phyloP scores from a whole-genome alignment of 2,329 filamentous ascomycete species.

The Alternaria sp. region DNA sequence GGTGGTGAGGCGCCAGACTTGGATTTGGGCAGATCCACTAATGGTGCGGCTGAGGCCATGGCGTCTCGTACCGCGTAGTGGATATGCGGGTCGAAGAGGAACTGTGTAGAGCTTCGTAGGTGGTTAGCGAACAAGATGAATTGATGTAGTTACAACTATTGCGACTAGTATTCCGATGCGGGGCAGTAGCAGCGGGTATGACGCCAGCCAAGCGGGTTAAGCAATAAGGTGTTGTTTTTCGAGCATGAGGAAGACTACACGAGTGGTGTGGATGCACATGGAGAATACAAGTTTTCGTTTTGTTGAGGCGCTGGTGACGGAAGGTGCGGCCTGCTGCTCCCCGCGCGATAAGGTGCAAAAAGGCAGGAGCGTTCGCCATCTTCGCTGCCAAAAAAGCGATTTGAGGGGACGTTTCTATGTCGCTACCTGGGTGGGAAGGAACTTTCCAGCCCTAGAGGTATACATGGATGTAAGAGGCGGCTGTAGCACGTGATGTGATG shows the following conservation, averaged over 20 bases:
- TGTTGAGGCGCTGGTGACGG: slow-evolving; percentile 16
- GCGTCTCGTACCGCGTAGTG: slow-evolving; percentile 10
- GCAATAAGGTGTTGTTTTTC: neutral
- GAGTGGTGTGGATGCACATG: neutral
- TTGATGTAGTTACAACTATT: neutral
- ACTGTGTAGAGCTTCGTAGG: neutral
- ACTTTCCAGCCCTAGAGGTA: neutral
- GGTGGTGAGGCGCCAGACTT: slow-evolving; percentile 22
- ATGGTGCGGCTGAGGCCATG: slow-evolving; percentile 42
- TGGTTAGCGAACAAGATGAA: neutral
- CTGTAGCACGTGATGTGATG: neutral
- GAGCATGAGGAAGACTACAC: neutral
- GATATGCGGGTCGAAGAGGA: slow-evolving; percentile 11
- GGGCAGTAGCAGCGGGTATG: neutral
- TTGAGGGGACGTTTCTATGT: neutral
- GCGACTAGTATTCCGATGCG: neutral
- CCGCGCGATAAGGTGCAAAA: neutral
- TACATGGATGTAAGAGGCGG: neutral
- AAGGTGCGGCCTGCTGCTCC: slow-evolving; percentile 7
- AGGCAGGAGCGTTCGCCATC: neutral
- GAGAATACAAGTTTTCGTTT: slow-evolving; percentile 1
- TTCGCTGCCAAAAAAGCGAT: neutral
- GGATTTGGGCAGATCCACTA: slow-evolving; percentile 40
- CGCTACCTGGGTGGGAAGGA: neutral
- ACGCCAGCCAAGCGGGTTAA: slow-evolving; percentile 1